Conservation (phyloP, 441 rosid species). For the Sinapis alba region DNA sequence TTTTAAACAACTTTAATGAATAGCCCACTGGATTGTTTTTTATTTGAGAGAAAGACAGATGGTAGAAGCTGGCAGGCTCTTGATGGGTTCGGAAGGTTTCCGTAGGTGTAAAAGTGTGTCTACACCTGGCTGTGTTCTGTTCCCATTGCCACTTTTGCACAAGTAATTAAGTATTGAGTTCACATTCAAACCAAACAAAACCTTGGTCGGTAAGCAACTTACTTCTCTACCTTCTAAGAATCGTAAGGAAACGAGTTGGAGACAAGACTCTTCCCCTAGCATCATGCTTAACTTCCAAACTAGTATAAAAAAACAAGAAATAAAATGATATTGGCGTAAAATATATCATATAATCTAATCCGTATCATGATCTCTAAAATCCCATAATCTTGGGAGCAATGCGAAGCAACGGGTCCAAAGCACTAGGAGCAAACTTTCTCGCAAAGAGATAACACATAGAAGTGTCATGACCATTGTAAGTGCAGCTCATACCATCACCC, state of each 20-base stretch:
- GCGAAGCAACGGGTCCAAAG: constrained; percentile 64
- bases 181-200: not conserved
- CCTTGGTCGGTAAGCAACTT: constrained; percentile 27
- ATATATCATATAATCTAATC: not conserved
- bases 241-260: not conserved
- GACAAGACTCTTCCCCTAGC: not conserved
- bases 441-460: constrained; percentile 68
- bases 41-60: constrained; percentile 7
- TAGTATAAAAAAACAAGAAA: constrained; percentile 12
- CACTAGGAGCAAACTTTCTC: constrained; percentile 82
- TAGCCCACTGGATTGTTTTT: not conserved
- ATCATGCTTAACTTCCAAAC: not conserved
- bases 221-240: not conserved
- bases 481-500: constrained; percentile 51
- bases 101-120: constrained; percentile 17
- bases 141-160: not conserved
- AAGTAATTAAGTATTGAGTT: not conserved
- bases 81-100: constrained; percentile 28
- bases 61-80: constrained; percentile 21
- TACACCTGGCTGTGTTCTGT: constrained; percentile 24
- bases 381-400: constrained; percentile 60
- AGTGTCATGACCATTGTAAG: constrained; percentile 52
- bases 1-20: not conserved
- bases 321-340: not conserved
- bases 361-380: constrained; percentile 29